Percentiles rank a stretch among this genome's conserved stretches.
phyloP scores from a whole-genome alignment of 805 yeast species.

The Saccharomycopsis sp. region DNA sequence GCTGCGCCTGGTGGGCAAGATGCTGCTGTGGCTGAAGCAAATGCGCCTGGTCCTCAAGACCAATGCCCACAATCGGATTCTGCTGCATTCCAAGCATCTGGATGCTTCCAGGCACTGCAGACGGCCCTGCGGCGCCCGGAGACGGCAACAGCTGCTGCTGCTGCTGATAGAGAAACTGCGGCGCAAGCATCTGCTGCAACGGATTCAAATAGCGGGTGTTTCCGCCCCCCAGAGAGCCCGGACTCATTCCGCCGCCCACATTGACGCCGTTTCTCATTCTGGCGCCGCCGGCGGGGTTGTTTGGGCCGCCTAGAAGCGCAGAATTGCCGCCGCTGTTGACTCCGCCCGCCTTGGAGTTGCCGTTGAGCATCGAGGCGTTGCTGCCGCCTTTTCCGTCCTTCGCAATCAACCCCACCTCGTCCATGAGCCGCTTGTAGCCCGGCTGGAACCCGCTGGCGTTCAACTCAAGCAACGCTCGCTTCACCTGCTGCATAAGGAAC shows the following conservation, averaged over 20 bases:
- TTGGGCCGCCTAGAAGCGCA: slow-evolving; percentile 31
- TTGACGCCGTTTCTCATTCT: slow-evolving; percentile 24
- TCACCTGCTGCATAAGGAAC: slow-evolving; percentile 53
- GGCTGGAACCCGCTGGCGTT: slow-evolving; percentile 48
- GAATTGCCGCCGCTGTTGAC: no score
- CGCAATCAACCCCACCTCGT: slow-evolving; percentile 71
- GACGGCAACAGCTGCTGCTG: not conserved
- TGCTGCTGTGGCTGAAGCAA: not conserved
- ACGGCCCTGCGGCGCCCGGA: not conserved
- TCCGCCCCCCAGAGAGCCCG: not conserved
- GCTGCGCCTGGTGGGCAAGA: no score
- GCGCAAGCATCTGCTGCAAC: not conserved
- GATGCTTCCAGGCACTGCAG: not conserved
- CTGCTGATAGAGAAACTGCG: not conserved
- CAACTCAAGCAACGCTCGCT: slow-evolving; percentile 53
- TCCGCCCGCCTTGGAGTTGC: slow-evolving; percentile 23
- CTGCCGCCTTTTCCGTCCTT: slow-evolving; percentile 1
- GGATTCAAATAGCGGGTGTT: not conserved
- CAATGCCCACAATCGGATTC: not conserved
- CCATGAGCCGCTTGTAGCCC: slow-evolving; percentile 79
- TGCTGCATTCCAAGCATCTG: no score
- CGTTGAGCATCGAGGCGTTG: not conserved
- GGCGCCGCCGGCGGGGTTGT: slow-evolving; percentile 26
- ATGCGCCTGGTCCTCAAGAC: not conserved
- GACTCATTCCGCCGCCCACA: not conserved